Evolutionary conservation across 2,329 filamentous ascomycete genomes (phyloP).

Genomic region (Pyrenophora tritici-repentis): DNA sequence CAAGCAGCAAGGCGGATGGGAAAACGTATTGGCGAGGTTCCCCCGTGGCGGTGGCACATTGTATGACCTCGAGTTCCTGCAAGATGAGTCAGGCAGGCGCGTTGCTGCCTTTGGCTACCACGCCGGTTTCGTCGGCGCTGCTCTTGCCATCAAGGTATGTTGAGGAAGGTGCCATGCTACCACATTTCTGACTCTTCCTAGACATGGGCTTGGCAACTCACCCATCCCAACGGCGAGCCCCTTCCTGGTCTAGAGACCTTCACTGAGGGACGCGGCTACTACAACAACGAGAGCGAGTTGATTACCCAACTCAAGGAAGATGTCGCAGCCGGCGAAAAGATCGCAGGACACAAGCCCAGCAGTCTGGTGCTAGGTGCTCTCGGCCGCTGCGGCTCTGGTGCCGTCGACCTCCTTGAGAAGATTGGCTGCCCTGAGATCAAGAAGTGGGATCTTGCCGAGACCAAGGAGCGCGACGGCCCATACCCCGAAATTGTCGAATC

Average conservation of each 20-base stretch:
- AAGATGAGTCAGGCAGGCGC: constrained; percentile 70
- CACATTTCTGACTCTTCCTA: constrained; percentile 47
- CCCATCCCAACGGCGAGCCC: constrained; percentile 67
- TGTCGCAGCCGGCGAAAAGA: constrained; percentile 68
- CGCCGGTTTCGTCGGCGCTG: constrained; percentile 54
- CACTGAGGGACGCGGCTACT: constrained; percentile 57
- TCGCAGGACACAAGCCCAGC: constrained; percentile 69
- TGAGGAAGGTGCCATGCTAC: background rate
- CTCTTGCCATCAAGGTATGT: constrained; percentile 49
- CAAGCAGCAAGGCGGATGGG: constrained; percentile 63
- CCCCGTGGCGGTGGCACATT: constrained; percentile 75
- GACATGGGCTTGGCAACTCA: constrained; percentile 83
- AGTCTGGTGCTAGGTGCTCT: constrained; percentile 80
- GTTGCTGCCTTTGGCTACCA: constrained; percentile 71
- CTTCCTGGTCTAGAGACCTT: constrained; percentile 67
- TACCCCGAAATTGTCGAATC: constrained; percentile 77
- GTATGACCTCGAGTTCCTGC: constrained; percentile 85
- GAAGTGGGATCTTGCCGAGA: constrained; percentile 81
- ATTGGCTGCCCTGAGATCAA: constrained; percentile 74
- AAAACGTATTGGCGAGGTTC: constrained; percentile 78
- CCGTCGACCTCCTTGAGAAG: constrained; percentile 77
- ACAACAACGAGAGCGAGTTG: constrained; percentile 75
- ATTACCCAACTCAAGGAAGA: constrained; percentile 75
- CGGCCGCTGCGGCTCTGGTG: constrained; percentile 84
- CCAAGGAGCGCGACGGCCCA: constrained; percentile 65